Conservation (phyloP, 1,284 basidiomycete genomes). For the Ceratobasidium sp. region DNA sequence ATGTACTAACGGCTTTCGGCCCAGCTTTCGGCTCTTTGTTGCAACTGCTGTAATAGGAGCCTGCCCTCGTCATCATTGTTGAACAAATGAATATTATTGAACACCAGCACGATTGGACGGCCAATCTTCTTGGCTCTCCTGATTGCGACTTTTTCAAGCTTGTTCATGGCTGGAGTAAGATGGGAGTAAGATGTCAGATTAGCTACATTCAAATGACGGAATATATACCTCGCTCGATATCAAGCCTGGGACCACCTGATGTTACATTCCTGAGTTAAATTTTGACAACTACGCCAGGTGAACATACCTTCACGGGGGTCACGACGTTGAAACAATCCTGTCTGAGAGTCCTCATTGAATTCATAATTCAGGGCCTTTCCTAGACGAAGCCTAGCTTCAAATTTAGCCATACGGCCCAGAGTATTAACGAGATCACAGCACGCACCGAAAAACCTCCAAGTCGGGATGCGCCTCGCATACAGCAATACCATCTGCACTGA, state of each 20-base stretch:
- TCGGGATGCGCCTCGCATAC: conserved; percentile 67
- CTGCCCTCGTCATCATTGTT: conserved; percentile 78
- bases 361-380: conserved; percentile 81
- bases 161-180: conserved; percentile 65
- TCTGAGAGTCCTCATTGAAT: conserved; percentile 74
- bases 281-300: background rate
- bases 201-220: conserved; percentile 11
- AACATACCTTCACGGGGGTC: conserved; percentile 76
- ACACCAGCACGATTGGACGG: conserved; percentile 74
- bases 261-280: background rate
- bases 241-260: conserved; percentile 71
- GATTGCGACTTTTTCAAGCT: conserved; percentile 84
- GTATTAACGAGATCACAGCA: background rate
- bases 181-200: conserved; percentile 1
- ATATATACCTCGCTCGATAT: conserved; percentile 73
- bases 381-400: conserved; percentile 63
- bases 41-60: conserved; percentile 77
- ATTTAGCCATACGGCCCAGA: conserved; percentile 1
- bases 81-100: conserved; percentile 77
- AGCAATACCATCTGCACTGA: conserved; percentile 67
- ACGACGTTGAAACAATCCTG: conserved; percentile 69
- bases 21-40: conserved; percentile 84
- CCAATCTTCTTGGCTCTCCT: conserved; percentile 56
- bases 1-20: conserved; percentile 69
- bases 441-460: conserved; percentile 65